Percentiles rank a stretch among this genome's conserved stretches.
phyloP scores from a whole-genome alignment of 1,284 basidiomycete genomes.

The Apiotrichum laibachii region DNA sequence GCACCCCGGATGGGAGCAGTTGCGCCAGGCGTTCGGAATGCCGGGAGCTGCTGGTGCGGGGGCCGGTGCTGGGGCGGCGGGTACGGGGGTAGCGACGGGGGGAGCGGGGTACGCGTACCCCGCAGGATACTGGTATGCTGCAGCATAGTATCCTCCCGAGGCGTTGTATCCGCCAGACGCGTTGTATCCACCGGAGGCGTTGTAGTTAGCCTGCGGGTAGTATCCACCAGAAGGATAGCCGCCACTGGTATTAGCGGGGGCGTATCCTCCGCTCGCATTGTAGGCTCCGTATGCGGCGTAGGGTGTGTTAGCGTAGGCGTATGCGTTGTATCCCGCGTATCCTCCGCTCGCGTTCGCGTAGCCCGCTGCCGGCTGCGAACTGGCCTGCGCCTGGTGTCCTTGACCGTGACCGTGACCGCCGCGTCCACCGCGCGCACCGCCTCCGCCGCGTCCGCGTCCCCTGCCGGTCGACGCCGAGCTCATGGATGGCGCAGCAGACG shows the following conservation, averaged over 20 bases:
- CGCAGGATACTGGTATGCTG: not conserved
- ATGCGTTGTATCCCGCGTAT: not conserved
- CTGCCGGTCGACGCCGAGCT: not conserved
- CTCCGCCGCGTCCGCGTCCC: not conserved
- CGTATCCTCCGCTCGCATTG: too few species aligned
- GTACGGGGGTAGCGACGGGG: not conserved
- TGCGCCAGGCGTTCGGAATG: slow-evolving; percentile 34
- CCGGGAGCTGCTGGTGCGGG: not conserved
- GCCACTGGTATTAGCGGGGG: too few species aligned
- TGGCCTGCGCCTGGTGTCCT: slow-evolving; percentile 7
- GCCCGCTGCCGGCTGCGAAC: slow-evolving; percentile 2
- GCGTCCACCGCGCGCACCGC: not conserved
- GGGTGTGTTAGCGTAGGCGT: too few species aligned
- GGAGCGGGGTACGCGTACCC: not conserved
- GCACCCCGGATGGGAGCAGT: slow-evolving; percentile 68
- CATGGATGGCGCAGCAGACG: not conserved
- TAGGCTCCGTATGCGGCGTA: too few species aligned
- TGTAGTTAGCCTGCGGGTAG: not conserved
- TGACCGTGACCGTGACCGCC: too few species aligned
- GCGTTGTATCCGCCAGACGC: slow-evolving; percentile 4
- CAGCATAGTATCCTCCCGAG: not conserved
- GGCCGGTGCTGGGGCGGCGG: not conserved
- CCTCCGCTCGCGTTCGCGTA: slow-evolving; percentile 3
- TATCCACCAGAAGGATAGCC: too few species aligned
- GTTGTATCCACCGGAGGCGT: not conserved